These are phyloP conservation scores for Sisymbrium altissimum DNA, from an alignment of 345 rosid genomes.

Conservation along the genomic window DNA sequence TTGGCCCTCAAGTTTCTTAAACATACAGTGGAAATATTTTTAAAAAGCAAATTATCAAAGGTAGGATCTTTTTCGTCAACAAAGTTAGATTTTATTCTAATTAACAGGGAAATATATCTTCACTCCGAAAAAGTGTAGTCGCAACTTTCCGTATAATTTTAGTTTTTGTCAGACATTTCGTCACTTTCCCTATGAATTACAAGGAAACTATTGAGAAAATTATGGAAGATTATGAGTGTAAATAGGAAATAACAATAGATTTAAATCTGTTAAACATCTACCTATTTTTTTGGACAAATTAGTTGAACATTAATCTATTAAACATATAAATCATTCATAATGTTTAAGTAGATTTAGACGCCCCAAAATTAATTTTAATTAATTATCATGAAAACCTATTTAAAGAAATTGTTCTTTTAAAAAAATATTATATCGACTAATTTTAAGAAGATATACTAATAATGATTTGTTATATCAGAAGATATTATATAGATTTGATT, in stretches of 20 bases:
- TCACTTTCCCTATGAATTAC: background rate
- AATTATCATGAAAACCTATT: background rate
- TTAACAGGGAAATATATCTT: background rate
- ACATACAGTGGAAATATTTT: background rate
- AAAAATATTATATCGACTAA: background rate
- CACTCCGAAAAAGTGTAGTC: background rate
- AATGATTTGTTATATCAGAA: background rate
- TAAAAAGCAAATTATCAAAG: background rate
- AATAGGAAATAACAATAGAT: too few species aligned
- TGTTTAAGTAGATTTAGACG: background rate
- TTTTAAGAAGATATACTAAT: background rate
- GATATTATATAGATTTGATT: background rate
- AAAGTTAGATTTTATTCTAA: background rate
- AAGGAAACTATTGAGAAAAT: background rate
- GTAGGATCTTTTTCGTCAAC: background rate
- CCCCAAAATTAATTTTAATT: background rate
- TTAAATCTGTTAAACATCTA: background rate
- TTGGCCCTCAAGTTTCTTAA: conserved; percentile 14
- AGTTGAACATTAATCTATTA: background rate
- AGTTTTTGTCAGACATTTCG: background rate
- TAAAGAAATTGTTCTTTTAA: background rate
- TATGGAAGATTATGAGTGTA: background rate
- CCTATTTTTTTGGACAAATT: background rate
- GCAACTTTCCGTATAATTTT: background rate
- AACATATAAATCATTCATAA: background rate